A percentile compares a stretch with the other conserved stretches of the same genome.
Evolutionary conservation across 805 yeast species (phyloP).

Genomic region (Candida namnaoensis): DNA sequence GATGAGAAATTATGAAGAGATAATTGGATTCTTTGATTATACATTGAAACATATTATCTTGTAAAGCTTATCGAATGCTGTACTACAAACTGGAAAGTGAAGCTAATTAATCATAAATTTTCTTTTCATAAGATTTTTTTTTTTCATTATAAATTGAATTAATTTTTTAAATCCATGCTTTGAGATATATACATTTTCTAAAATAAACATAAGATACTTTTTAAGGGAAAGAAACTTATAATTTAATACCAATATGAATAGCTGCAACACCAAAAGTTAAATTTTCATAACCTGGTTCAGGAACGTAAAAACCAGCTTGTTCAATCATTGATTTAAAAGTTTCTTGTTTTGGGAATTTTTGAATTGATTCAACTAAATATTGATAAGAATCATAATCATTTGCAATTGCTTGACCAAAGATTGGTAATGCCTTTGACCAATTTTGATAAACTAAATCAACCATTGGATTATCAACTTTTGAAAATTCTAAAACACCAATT

Average conservation of each 20-base stretch:
- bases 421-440: conserved; percentile 82
- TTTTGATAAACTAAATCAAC: conserved; percentile 75
- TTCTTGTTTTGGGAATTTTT: conserved; percentile 87
- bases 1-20: too few species aligned
- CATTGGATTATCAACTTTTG: conserved; percentile 77
- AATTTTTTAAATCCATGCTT: too few species aligned
- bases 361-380: conserved; percentile 90
- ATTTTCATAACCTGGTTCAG: conserved; percentile 88
- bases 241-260: conserved; percentile 89
- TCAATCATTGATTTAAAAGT: conserved; percentile 86
- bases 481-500: conserved; percentile 92
- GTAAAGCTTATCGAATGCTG: too few species aligned
- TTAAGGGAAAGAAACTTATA: too few species aligned
- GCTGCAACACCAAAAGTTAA: conserved; percentile 94
- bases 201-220: neutral
- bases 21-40: too few species aligned
- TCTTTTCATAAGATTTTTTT: too few species aligned
- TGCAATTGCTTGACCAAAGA: conserved; percentile 93
- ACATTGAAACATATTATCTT: too few species aligned
- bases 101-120: too few species aligned
- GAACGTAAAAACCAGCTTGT: conserved; percentile 89
- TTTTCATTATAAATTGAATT: too few species aligned
- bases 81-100: too few species aligned
- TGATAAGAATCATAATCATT: conserved; percentile 95
- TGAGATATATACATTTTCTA: neutral